Base-by-base conservation (phyloP, 306 rosid species). In the Acmispon strigosus region DNA sequence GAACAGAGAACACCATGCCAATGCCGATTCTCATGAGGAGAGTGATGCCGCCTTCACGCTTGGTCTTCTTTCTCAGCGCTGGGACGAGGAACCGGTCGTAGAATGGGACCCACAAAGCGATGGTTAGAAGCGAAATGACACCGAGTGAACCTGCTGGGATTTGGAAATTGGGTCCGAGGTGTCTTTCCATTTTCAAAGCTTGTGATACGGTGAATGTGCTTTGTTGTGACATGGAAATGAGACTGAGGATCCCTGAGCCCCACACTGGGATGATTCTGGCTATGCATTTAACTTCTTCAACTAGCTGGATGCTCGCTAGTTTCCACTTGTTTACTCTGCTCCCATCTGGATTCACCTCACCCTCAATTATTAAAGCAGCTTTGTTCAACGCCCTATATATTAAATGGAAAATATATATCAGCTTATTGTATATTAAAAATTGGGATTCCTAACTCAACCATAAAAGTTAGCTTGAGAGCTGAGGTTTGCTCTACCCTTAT, bases 171-270 rank as follows among this genome's bases (percentile, higher is more conserved):
- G 83, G 86, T 9, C 98, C 96, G 0, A 92, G 16, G 66, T 77
- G 89, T 8, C 96, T 82, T 55, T 86, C 80, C 96, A 92, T 92
- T 72, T 79, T 80, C 7, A 88, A 13, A 50, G 96, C 96, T 70
- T 92, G 98, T 10, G 80, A 83, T n/a, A 90, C 34, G 0, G 74
- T 71, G 18, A 88, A 84, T 34, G 93, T 92, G 34, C 76, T 76
- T 48, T 84, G 89, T 34, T 90, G 93, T 14, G 44, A 8, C 10
- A 80, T 20, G 19, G 91, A 10, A 3, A 47, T 52, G 0, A 90
- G 68, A 67, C 87, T 76, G 3, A 88, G 72, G 32, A 80, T 71
- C 1, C 90, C 87, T 1, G 96, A 63, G 0, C 77, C 80, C 87
- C 88, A 86, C 0, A 88, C 55, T 44, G 96, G 96, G 17, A 76